Evolutionary conservation across 192 early-diverging fungal species (phyloP).

Genomic region (Backusella mclennaniae): DNA sequence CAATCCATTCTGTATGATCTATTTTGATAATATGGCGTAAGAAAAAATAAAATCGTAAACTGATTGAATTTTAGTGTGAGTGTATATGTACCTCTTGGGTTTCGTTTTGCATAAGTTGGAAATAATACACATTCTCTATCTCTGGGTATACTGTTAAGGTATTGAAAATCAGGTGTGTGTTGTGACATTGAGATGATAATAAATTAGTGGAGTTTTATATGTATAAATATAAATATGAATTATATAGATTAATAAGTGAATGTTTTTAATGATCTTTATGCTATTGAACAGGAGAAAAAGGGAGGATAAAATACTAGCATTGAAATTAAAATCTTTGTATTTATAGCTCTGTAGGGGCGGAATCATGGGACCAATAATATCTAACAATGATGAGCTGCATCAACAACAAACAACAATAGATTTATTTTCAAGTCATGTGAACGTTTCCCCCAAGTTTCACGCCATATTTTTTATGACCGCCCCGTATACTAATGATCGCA

Average conservation of each 20-base stretch:
- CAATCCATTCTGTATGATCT: slow-evolving; percentile 32
- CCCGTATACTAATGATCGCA: not conserved
- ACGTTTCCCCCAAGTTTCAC: not conserved
- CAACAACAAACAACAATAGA: not conserved
- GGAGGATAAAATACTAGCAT: not conserved
- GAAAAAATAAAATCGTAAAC: not conserved
- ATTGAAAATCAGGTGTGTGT: not conserved
- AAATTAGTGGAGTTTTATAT: not conserved
- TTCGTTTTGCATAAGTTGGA: slow-evolving; percentile 48
- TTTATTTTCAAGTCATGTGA: not conserved
- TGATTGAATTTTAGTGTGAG: not conserved
- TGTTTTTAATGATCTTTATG: not conserved
- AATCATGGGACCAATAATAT: slow-evolving; percentile 5
- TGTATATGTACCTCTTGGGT: slow-evolving; percentile 19
- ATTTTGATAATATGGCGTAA: not conserved
- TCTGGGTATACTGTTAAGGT: not conserved
- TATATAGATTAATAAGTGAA: not conserved
- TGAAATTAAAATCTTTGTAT: not conserved
- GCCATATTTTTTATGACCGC: not conserved
- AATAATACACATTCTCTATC: slow-evolving; percentile 42
- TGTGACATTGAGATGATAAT: not conserved
- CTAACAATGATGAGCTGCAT: not conserved
- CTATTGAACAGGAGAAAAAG: not conserved
- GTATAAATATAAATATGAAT: not conserved
- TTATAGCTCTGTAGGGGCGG: slow-evolving; percentile 1